These are phyloP conservation scores for Candida schatavii DNA, from an alignment of 805 yeast species.

Conservation along the genomic window DNA sequence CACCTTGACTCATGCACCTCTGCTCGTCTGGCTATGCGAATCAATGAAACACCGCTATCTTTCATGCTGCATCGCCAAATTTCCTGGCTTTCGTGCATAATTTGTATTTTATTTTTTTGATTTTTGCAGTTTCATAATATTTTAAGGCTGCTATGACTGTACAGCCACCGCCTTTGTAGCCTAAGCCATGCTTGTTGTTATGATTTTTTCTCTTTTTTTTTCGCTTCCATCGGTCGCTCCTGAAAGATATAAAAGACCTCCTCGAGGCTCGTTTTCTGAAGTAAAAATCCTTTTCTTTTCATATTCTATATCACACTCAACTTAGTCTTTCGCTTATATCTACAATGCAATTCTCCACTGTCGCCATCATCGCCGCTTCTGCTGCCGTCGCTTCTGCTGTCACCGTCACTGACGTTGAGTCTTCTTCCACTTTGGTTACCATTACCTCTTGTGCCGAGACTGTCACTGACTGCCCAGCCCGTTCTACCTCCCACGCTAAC, in stretches of 20 bases:
- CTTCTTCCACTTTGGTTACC: constrained; percentile 38
- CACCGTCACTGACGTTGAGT: constrained; percentile 28
- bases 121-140: no score
- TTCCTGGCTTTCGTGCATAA: no score
- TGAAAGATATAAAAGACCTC: neutral
- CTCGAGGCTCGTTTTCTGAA: neutral
- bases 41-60: no score
- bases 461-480: constrained; percentile 45
- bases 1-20: no score
- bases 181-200: constrained; percentile 4
- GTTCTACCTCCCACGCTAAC: constrained; percentile 16
- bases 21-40: no score
- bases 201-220: constrained; percentile 5
- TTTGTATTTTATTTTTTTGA: no score
- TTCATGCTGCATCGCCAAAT: no score
- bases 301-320: constrained; percentile 10
- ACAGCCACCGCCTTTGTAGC: no score
- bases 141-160: no score
- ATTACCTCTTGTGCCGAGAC: constrained; percentile 38
- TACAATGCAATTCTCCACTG: constrained; percentile 48
- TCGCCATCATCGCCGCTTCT: constrained; percentile 37
- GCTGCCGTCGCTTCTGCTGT: constrained; percentile 33
- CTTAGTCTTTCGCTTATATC: constrained; percentile 12
- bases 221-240: neutral
- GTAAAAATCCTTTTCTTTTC: neutral